Base-by-base conservation (phyloP, 2,329 filamentous ascomycete genomes). In the Diplodia mutila region DNA sequence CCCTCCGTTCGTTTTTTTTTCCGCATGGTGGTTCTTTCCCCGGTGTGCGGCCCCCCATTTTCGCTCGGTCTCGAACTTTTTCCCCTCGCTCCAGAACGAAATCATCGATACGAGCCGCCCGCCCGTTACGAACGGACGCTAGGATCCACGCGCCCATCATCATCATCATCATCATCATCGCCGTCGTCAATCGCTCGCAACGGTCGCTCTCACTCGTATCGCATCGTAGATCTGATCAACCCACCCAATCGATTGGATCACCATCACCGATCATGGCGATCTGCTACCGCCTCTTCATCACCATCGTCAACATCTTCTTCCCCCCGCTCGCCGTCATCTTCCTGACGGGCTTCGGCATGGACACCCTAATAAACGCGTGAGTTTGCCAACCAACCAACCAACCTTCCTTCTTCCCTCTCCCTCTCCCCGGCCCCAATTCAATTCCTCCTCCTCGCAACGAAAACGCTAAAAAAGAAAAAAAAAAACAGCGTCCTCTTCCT, bases 281-380 rank as follows among this genome's bases (percentile, higher is more conserved):
- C 34, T 64, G 66, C 52, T 68, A 69, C 51, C 68, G 68, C 34
- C 32, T 68, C 55, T 53, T 63, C 63, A 69, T 69, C 49, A 68
- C 63, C 25, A 63, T 68, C 49, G 39, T 61, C 14, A 69, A 69
- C 51, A 69, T 69, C 49, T 55, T 69, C 67, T 69, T 70, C 67
- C 69, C 69, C 6, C 69, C 69, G 8, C 14, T 69, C 37, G 67
- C 69, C 46, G 65, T 70, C 52, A 67, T 67, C 46, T 52, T 67
- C 39, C 65, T 70, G 25, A 70, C 69, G 23, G 69, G 67, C n/a
- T 65, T 68, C 51, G 67, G 67, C 55, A 48, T 63, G 34, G 69
- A 70, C 52, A 69, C 67, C 18, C 5, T 68, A 5, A 61, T 70
- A 16, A 70, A 70, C 18, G 66, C 55, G 65, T 67, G 21, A 25